These are phyloP conservation scores for Didymella arachidicola DNA, from an alignment of 2,329 filamentous ascomycete genomes.

Conservation along the genomic window DNA sequence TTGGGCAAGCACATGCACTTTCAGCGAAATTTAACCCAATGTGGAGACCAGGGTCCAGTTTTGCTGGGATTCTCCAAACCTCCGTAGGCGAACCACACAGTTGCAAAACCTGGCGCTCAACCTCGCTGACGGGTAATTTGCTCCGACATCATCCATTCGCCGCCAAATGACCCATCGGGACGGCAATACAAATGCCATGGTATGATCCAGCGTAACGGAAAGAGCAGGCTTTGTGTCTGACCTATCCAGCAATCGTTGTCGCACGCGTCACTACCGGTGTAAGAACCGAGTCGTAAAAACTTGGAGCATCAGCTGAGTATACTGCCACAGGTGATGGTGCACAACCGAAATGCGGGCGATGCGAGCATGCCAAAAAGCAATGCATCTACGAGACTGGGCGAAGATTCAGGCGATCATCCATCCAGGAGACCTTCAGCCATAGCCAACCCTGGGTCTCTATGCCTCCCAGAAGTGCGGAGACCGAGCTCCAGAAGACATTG, in stretches of 20 bases:
- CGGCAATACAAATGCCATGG: conserved; percentile 45
- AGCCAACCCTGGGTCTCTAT: conserved; percentile 48
- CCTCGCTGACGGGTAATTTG: conserved; percentile 31
- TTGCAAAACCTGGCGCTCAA: conserved; percentile 19
- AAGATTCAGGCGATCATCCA: conserved; percentile 47
- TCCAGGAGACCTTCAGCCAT: conserved; percentile 43
- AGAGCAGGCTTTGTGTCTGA: conserved; percentile 23
- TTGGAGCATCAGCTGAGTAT: conserved; percentile 23
- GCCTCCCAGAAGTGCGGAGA: conserved; percentile 42
- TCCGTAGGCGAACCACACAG: conserved; percentile 26
- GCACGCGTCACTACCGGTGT: conserved; percentile 51
- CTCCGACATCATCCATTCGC: conserved; percentile 25
- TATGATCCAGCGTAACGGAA: conserved; percentile 22
- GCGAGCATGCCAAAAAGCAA: conserved; percentile 43
- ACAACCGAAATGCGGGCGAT: conserved; percentile 45
- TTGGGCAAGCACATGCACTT: neutral
- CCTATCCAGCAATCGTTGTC: conserved; percentile 46
- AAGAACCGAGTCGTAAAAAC: conserved; percentile 9
- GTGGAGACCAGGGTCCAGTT: neutral
- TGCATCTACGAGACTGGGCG: conserved; percentile 48
- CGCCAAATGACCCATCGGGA: conserved; percentile 16
- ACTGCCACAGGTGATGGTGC: conserved; percentile 44
- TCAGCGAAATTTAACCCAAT: conserved; percentile 2
- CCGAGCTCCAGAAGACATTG: neutral
- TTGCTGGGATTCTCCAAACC: conserved; percentile 18